Base-by-base conservation (phyloP, 2,329 filamentous ascomycete species). In the Ophiognomonia clavigignenti-juglandacearum region DNA sequence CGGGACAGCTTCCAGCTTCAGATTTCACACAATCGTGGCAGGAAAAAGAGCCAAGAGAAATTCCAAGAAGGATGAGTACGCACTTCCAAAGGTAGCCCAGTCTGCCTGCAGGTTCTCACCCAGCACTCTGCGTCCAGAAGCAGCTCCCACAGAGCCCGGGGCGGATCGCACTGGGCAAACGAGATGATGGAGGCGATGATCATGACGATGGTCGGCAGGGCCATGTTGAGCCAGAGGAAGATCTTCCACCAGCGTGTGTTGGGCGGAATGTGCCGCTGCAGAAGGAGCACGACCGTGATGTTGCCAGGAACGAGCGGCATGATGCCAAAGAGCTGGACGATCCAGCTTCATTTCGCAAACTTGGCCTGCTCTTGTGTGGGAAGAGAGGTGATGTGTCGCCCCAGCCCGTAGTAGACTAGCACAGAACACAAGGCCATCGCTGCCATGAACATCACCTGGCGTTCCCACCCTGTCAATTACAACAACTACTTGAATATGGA, bases 301-400 rank as follows among this genome's bases (percentile, higher is more conserved):
- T 42, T 42, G 6, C 29, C 39, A 31, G 22, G 9, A 10, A 31
- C 39, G 27, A 42, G 39, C 16, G 29, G 31, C 39, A 42, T 42
- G 26, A 42, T 42, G 19, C 39, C 32, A 11, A 42, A 42, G 5
- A 27, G 39, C 29, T 42, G 39, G 3, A 31, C 26, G 9, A 42
- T 42, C 39, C 39, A 42, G n/a, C 32, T 31, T 27, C 39, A 42
- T n/a, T 42, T 42, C 4, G 39, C 39, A n/a, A 42, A 27, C 23
- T 42, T 27, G 9, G 22, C 13, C 6, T 32, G 29, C 13, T 42
- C 27, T 6, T 8, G 18, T 1, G 27, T 11, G 6, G 39, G 29
- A 11, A 42, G 27, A 4, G 39, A 13, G n/a, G 19, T 31, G 8
- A 22, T n/a, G 27, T 42, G 39, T 16, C 39, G 39, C 13, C 39